Evolutionary conservation across 768 basidiomycete species (phyloP).

Genomic region (Lactifluus pinguis): DNA sequence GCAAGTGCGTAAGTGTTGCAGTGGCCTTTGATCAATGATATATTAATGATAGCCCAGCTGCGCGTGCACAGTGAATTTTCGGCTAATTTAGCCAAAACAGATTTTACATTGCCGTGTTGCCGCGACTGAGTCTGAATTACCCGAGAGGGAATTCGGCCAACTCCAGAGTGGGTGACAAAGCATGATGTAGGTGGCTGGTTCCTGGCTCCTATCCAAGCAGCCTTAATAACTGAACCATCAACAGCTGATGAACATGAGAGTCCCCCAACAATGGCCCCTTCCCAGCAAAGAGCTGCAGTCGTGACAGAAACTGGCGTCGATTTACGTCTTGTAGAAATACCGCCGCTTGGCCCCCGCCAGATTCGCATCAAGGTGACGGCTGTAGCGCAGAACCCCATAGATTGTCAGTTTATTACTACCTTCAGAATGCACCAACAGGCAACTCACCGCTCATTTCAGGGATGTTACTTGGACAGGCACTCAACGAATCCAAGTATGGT

Average conservation of each 20-base stretch:
- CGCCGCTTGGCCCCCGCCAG: conserved; percentile 2
- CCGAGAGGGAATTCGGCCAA: too few relatives aligned
- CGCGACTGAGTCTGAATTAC: too few relatives aligned
- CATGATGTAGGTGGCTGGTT: not conserved
- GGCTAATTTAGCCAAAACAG: too few relatives aligned
- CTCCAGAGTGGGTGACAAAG: too few relatives aligned
- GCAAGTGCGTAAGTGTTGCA: too few relatives aligned
- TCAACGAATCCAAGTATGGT: not conserved
- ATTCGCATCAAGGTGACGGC: conserved; percentile 10
- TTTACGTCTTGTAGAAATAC: conserved; percentile 2
- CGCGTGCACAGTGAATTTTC: too few relatives aligned
- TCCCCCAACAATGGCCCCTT: not conserved
- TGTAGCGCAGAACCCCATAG: conserved; percentile 9
- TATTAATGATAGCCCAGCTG: too few relatives aligned
- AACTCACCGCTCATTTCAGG: not conserved
- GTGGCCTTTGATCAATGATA: too few relatives aligned
- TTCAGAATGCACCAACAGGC: not conserved
- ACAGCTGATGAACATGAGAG: too few relatives aligned
- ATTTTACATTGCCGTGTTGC: too few relatives aligned
- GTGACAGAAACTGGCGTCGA: not conserved
- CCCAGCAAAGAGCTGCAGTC: conserved; percentile 1
- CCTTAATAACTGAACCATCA: too few relatives aligned
- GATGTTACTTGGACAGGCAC: not conserved
- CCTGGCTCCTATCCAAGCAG: too few relatives aligned
- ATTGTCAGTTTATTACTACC: not conserved